Evolutionary conservation across 441 rosid genomes (phyloP).

Genomic region (Pelargonium hybrid): DNA sequence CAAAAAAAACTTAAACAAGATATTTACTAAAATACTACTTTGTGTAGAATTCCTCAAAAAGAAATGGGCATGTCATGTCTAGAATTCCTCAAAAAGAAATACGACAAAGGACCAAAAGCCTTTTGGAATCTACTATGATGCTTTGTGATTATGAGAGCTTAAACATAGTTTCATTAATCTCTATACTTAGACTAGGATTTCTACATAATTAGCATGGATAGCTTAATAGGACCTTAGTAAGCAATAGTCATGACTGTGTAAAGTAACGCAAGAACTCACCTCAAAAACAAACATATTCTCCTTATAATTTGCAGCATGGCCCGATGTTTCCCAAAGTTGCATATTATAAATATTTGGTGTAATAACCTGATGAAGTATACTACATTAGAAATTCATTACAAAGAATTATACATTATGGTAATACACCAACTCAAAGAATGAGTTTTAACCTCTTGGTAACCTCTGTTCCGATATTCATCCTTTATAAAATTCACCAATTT

Average conservation of each 20-base stretch:
- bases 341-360: slow-evolving; percentile 89
- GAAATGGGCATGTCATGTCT: too few species aligned
- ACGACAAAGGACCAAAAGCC: too few species aligned
- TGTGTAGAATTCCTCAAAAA: too few species aligned
- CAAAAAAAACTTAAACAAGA: slow-evolving; percentile 9
- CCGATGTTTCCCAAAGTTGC: slow-evolving; percentile 97
- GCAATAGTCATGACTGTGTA: background rate
- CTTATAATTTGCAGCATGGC: slow-evolving; percentile 95
- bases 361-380: slow-evolving; percentile 52
- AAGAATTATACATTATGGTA: slow-evolving; percentile 14
- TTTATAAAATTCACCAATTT: slow-evolving; percentile 68
- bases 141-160: too few species aligned
- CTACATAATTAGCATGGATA: background rate
- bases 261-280: slow-evolving; percentile 32
- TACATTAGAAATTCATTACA: slow-evolving; percentile 10
- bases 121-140: too few species aligned
- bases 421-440: slow-evolving; percentile 12
- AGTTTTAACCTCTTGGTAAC: slow-evolving; percentile 71
- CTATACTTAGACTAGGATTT: background rate
- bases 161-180: too few species aligned
- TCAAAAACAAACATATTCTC: slow-evolving; percentile 96
- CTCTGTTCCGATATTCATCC: slow-evolving; percentile 67
- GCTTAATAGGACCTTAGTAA: background rate
- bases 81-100: too few species aligned
- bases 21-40: background rate